Evolutionary conservation across 2,329 filamentous ascomycete genomes (phyloP), one percentile per base, ranked within the genome.

Genomic region (Diaporthe velutina): DNA sequence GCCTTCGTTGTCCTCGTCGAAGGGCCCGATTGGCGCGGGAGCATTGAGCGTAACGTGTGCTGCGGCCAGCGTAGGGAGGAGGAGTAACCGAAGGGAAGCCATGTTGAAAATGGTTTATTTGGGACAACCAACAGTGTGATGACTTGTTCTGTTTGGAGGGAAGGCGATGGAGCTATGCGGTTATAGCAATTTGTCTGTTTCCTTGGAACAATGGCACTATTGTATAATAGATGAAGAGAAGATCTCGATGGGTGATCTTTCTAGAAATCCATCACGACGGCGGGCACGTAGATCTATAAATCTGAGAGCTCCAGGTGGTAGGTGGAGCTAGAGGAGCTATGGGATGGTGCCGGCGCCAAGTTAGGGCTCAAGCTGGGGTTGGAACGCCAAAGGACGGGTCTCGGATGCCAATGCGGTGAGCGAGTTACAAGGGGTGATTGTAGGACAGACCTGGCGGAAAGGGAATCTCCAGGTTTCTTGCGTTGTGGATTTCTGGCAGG

Each of bases 21-120:
- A 85, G 78, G 83, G 82, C 55, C 88, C 89, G 74, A 90, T 84
- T 45, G 86, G 83, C 1, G 77, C 76, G 64, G 82, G 91, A 83
- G 80, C 85, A 75, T 84, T 80, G 79, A 92, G 83, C 42, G 83
- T 82, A 84, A 92, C 92, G 82, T 92, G 90, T 68, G 89, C 88
- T 64, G 83, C 82, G 76, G 84, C 82, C 66, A 85, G 74, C 75
- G 84, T 80, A 75, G 83, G 82, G 75, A 85, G 80, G 70, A 84
- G 76, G 50, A 84, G 77, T 50, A 86, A 74, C 40, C 83, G 80
- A 30, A 88, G 77, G 75, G 85, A 81, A 66, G 79, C 79, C 84
- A 87, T 87, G 70, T 71, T 84, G 52, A 25, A 17, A 40, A 25
- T 6, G 38, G 30, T 30, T 28, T 22, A 7, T 38, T 38, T 38